Conservation (phyloP, 306 rosid species). For the Macrotyloma uniflorum region DNA sequence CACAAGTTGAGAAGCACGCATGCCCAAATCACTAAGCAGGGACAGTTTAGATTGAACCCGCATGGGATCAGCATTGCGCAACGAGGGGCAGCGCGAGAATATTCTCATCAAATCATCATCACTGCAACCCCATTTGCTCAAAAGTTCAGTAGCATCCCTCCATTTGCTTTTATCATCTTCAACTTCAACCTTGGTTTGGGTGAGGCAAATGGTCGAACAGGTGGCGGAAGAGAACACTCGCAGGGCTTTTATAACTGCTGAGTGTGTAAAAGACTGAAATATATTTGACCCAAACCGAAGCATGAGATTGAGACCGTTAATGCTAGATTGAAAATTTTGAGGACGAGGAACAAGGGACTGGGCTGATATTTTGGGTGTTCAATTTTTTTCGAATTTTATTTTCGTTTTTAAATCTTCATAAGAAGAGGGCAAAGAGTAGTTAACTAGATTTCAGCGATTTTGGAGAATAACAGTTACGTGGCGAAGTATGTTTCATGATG, state of each 20-base stretch:
- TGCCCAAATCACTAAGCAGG: slow-evolving; percentile 57
- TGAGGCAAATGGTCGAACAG: slow-evolving; percentile 59
- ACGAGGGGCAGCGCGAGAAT: slow-evolving; percentile 45
- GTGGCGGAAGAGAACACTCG: slow-evolving; percentile 45
- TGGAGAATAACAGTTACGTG: not conserved
- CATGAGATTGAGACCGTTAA: slow-evolving; percentile 40
- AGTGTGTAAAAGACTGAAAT: slow-evolving; percentile 17
- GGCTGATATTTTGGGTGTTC: not conserved
- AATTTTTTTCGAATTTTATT: no score
- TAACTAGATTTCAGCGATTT: not conserved
- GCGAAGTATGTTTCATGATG: not conserved
- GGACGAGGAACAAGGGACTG: not conserved
- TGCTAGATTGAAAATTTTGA: not conserved
- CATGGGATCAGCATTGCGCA: slow-evolving; percentile 46
- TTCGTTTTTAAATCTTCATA: not conserved
- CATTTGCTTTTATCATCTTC: slow-evolving; percentile 27
- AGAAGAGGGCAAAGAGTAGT: not conserved
- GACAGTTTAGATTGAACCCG: slow-evolving; percentile 54
- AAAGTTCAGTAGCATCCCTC: slow-evolving; percentile 45
- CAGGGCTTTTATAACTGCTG: not conserved
- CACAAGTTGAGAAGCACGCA: slow-evolving; percentile 57
- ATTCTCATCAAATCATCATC: slow-evolving; percentile 54
- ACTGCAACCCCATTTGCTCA: slow-evolving; percentile 72
- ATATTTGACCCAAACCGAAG: slow-evolving; percentile 40
- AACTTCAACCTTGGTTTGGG: slow-evolving; percentile 34